phyloP scores from a whole-genome alignment of 768 basidiomycete species.

The Trametes gibbosa region DNA sequence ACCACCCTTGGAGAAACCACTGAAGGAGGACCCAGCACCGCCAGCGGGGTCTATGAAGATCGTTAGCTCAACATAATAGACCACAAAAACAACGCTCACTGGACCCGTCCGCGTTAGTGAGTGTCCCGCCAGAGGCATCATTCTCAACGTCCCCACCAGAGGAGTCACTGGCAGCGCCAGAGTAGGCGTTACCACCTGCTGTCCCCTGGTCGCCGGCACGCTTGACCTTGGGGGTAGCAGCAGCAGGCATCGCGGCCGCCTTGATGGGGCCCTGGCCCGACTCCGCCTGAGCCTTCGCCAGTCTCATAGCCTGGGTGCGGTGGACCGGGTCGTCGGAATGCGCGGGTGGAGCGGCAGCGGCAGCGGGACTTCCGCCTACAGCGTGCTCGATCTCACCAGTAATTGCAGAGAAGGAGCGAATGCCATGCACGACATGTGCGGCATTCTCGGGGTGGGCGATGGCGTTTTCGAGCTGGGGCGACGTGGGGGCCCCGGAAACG shows the following conservation, averaged over 20 bases:
- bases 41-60: conserved; percentile 16
- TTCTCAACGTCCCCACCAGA: conserved; percentile 24
- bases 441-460: conserved; percentile 9
- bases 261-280: conserved; percentile 6
- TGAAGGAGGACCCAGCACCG: conserved; percentile 17
- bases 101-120: conserved; percentile 20
- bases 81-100: conserved; percentile 6
- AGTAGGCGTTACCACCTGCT: conserved; percentile 29
- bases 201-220: conserved; percentile 23
- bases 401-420: not conserved
- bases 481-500: conserved; percentile 27
- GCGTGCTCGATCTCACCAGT: not conserved
- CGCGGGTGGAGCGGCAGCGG: not conserved
- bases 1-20: conserved; percentile 21
- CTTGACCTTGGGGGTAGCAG: conserved; percentile 9
- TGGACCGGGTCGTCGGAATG: not conserved
- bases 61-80: not conserved
- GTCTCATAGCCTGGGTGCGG: conserved; percentile 15
- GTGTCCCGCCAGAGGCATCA: not conserved
- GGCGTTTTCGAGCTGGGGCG: conserved; percentile 21
- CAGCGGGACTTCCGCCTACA: not conserved
- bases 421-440: conserved; percentile 2
- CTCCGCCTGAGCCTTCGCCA: conserved; percentile 8
- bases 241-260: not conserved
- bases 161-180: conserved; percentile 22